Conservation (phyloP, 345 rosid species). For the Cardiospermum halicacabum region DNA sequence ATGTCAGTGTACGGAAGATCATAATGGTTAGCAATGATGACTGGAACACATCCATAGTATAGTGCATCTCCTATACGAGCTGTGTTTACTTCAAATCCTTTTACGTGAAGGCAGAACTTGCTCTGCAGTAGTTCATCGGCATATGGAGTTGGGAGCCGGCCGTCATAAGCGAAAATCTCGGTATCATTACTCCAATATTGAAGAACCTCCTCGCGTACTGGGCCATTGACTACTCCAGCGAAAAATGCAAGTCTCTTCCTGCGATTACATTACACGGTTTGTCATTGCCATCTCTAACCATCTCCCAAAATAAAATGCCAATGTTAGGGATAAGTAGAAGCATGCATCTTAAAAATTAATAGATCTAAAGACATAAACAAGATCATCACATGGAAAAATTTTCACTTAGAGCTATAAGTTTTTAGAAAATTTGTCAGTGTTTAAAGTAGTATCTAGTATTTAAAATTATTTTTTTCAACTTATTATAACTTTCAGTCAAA, state of each 20-base stretch:
- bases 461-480: no score
- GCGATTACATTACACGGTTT: constrained; percentile 4
- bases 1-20: constrained; percentile 42
- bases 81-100: constrained; percentile 43
- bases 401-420: no score
- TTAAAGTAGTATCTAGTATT: no score
- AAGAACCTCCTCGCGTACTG: constrained; percentile 28
- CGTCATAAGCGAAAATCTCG: constrained; percentile 25
- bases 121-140: constrained; percentile 41
- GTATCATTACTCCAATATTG: constrained; percentile 30
- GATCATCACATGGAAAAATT: no score
- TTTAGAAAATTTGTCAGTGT: no score
- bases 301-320: no score
- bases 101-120: constrained; percentile 42
- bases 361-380: no score
- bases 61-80: constrained; percentile 41
- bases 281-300: no score
- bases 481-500: no score
- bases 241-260: constrained; percentile 37
- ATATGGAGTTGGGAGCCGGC: constrained; percentile 23
- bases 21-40: constrained; percentile 37
- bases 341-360: no score
- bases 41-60: constrained; percentile 38
- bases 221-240: constrained; percentile 34
- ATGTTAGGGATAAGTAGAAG: no score